Conservation (phyloP, 2,329 filamentous ascomycete species). For the Phaeosphaeriaceae sp. region DNA sequence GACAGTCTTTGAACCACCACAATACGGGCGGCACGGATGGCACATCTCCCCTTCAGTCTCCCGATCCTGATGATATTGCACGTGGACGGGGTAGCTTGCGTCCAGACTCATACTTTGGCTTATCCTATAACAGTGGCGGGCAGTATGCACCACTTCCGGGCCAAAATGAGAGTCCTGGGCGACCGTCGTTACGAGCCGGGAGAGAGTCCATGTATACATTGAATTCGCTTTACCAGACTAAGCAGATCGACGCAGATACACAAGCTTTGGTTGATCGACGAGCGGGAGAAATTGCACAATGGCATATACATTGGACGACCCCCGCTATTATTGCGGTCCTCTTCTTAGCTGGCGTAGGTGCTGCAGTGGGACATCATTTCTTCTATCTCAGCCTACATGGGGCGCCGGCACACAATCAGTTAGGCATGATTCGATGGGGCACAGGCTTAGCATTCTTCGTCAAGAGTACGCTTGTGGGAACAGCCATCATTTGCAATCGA, state of each 20-base stretch:
- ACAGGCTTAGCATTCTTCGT: constrained; percentile 48
- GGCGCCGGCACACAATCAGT: constrained; percentile 35
- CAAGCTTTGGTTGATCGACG: constrained; percentile 42
- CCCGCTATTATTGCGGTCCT: constrained; percentile 36
- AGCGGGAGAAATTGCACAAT: constrained; percentile 43
- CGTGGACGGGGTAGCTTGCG: constrained; percentile 17
- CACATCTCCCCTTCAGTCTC: constrained; percentile 8
- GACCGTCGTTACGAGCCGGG: constrained; percentile 19
- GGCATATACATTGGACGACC: constrained; percentile 45
- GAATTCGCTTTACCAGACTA: constrained; percentile 32
- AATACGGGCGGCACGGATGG: constrained; percentile 17
- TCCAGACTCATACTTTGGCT: constrained; percentile 23
- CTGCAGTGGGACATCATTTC: constrained; percentile 44
- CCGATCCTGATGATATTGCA: constrained; percentile 11
- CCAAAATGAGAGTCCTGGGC: constrained; percentile 15
- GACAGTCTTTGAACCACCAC: constrained; percentile 11
- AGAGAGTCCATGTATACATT: constrained; percentile 32
- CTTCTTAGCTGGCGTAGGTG: constrained; percentile 39
- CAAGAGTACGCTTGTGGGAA: constrained; percentile 45
- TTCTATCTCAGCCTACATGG: constrained; percentile 44
- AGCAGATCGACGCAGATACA: constrained; percentile 37
- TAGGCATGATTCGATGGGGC: constrained; percentile 45
- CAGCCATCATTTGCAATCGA: constrained; percentile 43
- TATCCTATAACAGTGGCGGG: constrained; percentile 9
- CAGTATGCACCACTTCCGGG: constrained; percentile 30